phyloP scores from a whole-genome alignment of 1,284 basidiomycete genomes.

The Omphalotus olearius region DNA sequence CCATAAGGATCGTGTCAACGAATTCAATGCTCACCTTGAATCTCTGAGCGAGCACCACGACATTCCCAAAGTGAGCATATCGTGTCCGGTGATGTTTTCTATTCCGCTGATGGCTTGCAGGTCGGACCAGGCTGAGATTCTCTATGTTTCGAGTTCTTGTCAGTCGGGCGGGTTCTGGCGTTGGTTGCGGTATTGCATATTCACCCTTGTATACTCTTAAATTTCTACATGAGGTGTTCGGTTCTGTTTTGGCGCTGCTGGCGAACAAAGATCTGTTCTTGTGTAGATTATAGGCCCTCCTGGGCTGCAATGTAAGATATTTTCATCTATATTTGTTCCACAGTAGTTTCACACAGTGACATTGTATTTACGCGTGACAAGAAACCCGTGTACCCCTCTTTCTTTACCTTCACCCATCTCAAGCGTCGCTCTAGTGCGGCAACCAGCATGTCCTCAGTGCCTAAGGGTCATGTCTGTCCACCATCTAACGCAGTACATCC shows the following conservation, averaged over 20 bases:
- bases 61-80: constrained; percentile 62
- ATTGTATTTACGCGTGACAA: constrained; percentile 19
- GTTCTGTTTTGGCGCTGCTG: neutral
- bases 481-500: constrained; percentile 70
- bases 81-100: constrained; percentile 20
- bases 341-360: constrained; percentile 24
- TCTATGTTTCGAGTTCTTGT: neutral
- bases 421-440: constrained; percentile 28
- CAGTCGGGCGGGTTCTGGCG: neutral
- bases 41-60: constrained; percentile 89
- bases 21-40: constrained; percentile 89
- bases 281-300: neutral
- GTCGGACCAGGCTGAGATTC: constrained; percentile 71
- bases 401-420: constrained; percentile 18
- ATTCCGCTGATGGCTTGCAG: constrained; percentile 31
- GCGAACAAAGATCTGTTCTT: neutral
- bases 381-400: constrained; percentile 18
- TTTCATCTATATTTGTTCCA: constrained; percentile 30
- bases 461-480: constrained; percentile 63
- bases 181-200: neutral
- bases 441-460: constrained; percentile 31
- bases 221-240: neutral
- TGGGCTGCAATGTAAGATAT: constrained; percentile 33
- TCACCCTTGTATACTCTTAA: neutral
- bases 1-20: constrained; percentile 93